Evolutionary conservation across 1,139 yeast genomes (phyloP), one percentile per base, ranked within the genome.

Genomic region (Martiniozyma asiatica): DNA sequence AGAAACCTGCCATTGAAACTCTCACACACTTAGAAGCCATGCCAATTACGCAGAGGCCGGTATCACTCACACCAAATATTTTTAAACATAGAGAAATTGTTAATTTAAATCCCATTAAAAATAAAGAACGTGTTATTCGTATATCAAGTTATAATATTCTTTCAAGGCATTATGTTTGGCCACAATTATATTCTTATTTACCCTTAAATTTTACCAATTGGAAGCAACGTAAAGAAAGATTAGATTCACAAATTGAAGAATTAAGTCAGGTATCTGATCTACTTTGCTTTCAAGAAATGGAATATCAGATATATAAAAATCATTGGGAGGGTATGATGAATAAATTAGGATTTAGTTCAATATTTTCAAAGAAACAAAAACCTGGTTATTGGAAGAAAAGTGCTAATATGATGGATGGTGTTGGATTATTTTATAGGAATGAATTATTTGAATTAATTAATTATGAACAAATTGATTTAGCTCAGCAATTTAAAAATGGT

Each of bases 271-370:
- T 48, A 11, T 59, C 71, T 22, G 78, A 71, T 43, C 62, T 72
- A 11, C 65, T 72, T 69, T 72, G 77, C 42, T 61, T 71, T 39
- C 78, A 72, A 43, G 78, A 72, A 49, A 56, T 72, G 64, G 76
- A 73, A 26, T 53, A 55, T 20, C 51, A 52, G 15, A 56, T 66
- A n/a, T 72, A 68, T 40, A 36, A 55, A 10, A 45, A 50, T 6
- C 55, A 51, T 31, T 71, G 78, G 78, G 46, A 54, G 27, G 35
- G 43, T 2, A 31, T 27, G 10, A 29, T 52, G 20, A 22, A 16
- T 5, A 40, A 37, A 7, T 23, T 30, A 9, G 44, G 44, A 17
- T 71, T 61, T 43, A 59, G 58, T 4, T 63, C 73, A 3, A 43
- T 56, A n/a, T 71, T 58, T 40, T 56, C 63, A 13, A 56, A 59